phyloP scores from a whole-genome alignment of 2,329 filamentous ascomycete genomes.

The Microdochium bolleyi region DNA sequence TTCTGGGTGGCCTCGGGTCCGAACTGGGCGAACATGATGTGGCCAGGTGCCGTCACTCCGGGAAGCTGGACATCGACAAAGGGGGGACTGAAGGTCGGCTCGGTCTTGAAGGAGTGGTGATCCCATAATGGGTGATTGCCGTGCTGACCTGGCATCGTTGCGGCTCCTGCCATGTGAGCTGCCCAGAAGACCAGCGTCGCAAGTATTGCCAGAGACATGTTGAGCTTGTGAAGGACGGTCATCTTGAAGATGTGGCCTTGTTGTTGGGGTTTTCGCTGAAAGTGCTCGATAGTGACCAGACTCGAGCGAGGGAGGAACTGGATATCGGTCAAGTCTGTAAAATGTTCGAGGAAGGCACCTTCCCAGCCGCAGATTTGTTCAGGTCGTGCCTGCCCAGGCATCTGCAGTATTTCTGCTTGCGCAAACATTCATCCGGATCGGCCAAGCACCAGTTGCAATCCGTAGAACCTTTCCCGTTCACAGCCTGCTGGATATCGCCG shows the following conservation, averaged over 20 bases:
- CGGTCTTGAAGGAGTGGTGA: background rate
- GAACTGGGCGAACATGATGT: slow-evolving; percentile 1
- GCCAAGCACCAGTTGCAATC: too few species aligned
- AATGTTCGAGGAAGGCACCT: background rate
- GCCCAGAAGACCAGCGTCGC: background rate
- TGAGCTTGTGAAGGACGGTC: too few species aligned
- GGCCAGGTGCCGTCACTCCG: background rate
- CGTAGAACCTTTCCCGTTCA: too few species aligned
- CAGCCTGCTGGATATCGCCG: too few species aligned
- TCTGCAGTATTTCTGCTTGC: background rate
- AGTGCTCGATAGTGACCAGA: too few species aligned
- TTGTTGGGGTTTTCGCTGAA: too few species aligned
- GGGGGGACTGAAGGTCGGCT: background rate
- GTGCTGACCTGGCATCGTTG: background rate
- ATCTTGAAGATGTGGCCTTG: too few species aligned
- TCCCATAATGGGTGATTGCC: background rate
- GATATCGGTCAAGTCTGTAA: too few species aligned
- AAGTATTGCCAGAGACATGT: background rate
- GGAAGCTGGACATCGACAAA: background rate
- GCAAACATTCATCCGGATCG: background rate
- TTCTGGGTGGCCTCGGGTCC: background rate
- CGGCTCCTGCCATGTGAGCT: background rate
- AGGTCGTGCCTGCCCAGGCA: background rate
- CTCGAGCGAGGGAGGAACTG: too few species aligned
- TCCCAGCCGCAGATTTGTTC: background rate